Evolutionary conservation across 2,329 filamentous ascomycete species (phyloP), one percentile per base, ranked within the genome.

Genomic region (Diaporthe amygdali): DNA sequence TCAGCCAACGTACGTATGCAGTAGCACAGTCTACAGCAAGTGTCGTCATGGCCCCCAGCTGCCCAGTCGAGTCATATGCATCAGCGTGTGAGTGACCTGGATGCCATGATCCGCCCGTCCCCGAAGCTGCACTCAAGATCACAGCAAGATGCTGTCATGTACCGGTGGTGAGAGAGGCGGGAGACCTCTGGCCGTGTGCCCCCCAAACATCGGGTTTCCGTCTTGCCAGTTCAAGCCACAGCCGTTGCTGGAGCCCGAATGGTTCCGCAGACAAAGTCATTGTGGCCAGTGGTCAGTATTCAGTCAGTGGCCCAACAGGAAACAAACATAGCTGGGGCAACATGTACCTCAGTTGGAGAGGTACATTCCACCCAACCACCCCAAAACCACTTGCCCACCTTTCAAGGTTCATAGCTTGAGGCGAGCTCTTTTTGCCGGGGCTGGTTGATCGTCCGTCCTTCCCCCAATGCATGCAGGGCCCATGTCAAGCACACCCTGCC

Each of bases 341-440:
- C 17, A 44, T 41, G 59, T 63, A 63, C 59, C 59, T 63, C 41
- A 17, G 41, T 25, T 30, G 20, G 59, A 34, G 27, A 20, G 59
- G 25, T 63, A 63, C 59, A 63, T 63, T 63, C 41, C 49, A 41
- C 41, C 66, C 66, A 56, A 55, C 66, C 66, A 56, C 66, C 66
- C 51, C 27, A 68, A 56, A 56, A 49, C 41, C 14, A 51, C 66
- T 56, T 30, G 12, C 66, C 66, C 37, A 56, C 66, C 51, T 47
- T 30, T 68, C 66, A 49, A 56, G 52, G 51, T 56, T 56, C 66
- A 68, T 37, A 68, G 66, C 66, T 56, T 55, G 39, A 46, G 56
- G 56, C 17, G 27, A 68, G n/a, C 39, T 68, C 37, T 68, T 34
- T 39, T 47, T 68, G 25, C 39, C 39, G 27, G 56, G 25, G 56